Evolutionary conservation across 768 basidiomycete genomes (phyloP), one percentile per base, ranked within the genome.

Genomic region (Termitomyces sp.): DNA sequence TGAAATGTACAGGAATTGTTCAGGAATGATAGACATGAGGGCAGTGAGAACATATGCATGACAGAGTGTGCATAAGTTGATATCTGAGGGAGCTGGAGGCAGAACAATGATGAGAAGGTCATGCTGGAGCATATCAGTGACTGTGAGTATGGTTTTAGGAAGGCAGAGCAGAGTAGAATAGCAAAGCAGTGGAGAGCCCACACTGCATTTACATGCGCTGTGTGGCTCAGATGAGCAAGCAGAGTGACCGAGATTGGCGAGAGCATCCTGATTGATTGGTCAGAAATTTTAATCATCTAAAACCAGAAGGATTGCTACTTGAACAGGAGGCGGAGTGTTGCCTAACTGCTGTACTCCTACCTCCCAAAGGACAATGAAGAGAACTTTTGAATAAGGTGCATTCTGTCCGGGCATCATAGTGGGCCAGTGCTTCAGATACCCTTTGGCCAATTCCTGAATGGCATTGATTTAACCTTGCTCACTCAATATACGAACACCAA

Each of bases 401-500:
- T 75, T 73, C 60, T 91, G 87, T 7, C 91, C 92, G 10, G 93
- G 93, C 81, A 98, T 86, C 71, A 96, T 82, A 0, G 91, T 88
- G 1, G 94, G 94, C 93, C 94, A 98, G 52, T 91, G 81, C 69
- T 90, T 93, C 57, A 97, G 74, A 67, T 93, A 97, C 5, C 80
- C 76, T 35, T 78, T 85, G 0, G 91, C 85, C 39, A 97, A 74
- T 61, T 96, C 95, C 63, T 90, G 85, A 35, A 97, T 90, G 2
- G 95, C 95, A 27, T 78, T 76, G 45, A 98, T 95, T 70, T 98
- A 96, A 0, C 89, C 94, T 66, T 94, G 91, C 65, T 99, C 96
- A 57, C 89, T 89, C 60, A 98, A 72, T 80, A 97, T 87, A 58
- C 95, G 76, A 2, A 89, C 84, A 2, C 91, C 93, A 45, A 99